These are phyloP conservation scores for Catharanthus roseus DNA, from an alignment of 257 asterid genomes.

Conservation along the genomic window DNA sequence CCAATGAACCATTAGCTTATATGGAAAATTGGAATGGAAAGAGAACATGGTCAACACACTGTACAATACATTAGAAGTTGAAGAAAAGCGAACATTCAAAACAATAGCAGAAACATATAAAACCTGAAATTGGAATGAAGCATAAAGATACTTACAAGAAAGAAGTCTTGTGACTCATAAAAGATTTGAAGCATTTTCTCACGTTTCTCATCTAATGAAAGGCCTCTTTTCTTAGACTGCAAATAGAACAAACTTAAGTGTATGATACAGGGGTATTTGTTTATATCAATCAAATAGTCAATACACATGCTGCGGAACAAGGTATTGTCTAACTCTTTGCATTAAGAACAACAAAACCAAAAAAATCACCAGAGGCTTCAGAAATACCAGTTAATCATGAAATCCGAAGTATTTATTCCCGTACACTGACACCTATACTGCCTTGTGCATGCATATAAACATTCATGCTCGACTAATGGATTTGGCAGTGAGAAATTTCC, in stretches of 20 bases:
- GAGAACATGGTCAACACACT: not conserved
- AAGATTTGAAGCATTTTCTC: conserved; percentile 92
- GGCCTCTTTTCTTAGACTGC: conserved; percentile 65
- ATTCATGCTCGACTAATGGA: not conserved
- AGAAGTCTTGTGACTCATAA: conserved; percentile 82
- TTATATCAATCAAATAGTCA: not conserved
- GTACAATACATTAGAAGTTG: not conserved
- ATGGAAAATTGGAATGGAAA: not conserved
- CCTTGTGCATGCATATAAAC: not conserved
- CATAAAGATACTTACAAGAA: conserved; percentile 55
- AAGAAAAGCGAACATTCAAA: not conserved
- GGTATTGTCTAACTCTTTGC: not conserved
- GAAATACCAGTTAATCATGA: not conserved
- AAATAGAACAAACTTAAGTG: not conserved
- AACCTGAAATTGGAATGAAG: not conserved
- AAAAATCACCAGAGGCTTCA: not conserved
- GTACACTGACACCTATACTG: not conserved
- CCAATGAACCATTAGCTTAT: not conserved
- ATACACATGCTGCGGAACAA: not conserved
- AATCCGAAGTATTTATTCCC: not conserved
- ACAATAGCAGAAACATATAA: not conserved
- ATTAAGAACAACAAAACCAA: not conserved
- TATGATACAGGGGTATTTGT: not conserved
- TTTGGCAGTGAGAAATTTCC: not conserved
- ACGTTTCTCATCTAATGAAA: conserved; percentile 87